phyloP scores from a whole-genome alignment of 164 flowering plant species.

The Piper longum region DNA sequence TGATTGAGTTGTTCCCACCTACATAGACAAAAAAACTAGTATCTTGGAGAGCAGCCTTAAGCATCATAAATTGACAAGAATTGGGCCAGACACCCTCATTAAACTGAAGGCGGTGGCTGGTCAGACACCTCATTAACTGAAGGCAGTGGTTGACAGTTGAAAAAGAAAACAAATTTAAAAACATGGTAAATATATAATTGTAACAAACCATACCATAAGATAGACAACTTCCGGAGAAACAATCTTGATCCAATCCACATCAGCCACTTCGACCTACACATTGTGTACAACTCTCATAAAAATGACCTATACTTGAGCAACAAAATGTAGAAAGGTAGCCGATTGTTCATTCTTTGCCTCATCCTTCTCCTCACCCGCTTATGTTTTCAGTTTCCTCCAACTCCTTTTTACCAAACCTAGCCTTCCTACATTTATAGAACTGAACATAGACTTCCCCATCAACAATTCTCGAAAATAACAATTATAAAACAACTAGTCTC shows the following conservation, averaged over 20 bases:
- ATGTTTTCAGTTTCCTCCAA: no score
- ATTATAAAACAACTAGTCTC: no score
- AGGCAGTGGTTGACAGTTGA: not conserved
- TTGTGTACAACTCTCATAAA: not conserved
- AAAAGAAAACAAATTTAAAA: not conserved
- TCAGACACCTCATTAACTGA: not conserved
- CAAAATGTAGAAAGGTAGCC: not conserved
- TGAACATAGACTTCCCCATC: no score
- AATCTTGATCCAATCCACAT: conserved; percentile 86
- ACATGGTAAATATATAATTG: not conserved
- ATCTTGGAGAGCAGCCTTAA: not conserved
- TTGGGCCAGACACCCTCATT: no score
- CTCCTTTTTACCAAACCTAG: no score
- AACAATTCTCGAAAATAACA: no score
- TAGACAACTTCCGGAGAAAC: conserved; percentile 49
- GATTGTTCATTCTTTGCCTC: not conserved
- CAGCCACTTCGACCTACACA: conserved; percentile 73
- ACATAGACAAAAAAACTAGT: conserved; percentile 6
- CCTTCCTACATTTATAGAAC: no score
- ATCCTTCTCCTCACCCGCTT: no score
- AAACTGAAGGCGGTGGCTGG: no score
- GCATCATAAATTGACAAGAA: not conserved
- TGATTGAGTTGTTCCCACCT: conserved; percentile 51
- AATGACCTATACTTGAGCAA: conserved; percentile 5
- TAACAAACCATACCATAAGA: conserved; percentile 34